Percentiles rank a stretch among this genome's conserved stretches.
Conservation (phyloP, 2,329 filamentous ascomycete species). For the Metarhizium album region DNA sequence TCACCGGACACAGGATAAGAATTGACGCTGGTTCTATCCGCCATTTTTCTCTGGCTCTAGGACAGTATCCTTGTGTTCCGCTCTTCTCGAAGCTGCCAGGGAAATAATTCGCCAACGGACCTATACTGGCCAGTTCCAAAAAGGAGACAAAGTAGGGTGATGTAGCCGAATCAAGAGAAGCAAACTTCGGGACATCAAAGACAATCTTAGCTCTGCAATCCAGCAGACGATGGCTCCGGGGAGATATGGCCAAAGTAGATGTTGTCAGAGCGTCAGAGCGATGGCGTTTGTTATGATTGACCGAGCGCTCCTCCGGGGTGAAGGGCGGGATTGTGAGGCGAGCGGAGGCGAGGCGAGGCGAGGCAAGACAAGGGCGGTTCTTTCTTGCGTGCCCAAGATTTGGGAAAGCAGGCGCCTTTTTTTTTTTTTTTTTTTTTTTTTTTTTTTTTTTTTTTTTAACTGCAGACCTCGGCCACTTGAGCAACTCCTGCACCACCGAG, state of each 20-base stretch:
- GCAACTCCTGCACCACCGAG: neutral
- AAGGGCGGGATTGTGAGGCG: too few species aligned
- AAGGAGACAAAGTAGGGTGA: neutral
- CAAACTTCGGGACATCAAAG: neutral
- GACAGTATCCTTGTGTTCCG: neutral
- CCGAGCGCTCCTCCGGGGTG: too few species aligned
- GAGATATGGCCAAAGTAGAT: neutral
- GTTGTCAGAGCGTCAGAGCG: neutral
- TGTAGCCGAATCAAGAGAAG: neutral
- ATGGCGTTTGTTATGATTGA: too few species aligned
- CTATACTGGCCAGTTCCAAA: neutral
- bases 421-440: too few species aligned
- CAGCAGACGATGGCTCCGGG: neutral
- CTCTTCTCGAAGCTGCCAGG: neutral
- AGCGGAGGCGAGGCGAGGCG: neutral
- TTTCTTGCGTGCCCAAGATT: neutral
- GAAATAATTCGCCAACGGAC: neutral
- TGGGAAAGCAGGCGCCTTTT: neutral
- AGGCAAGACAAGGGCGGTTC: neutral
- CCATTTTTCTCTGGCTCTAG: neutral
- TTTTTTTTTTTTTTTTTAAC: too few species aligned
- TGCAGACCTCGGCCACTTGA: neutral
- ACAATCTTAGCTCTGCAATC: neutral
- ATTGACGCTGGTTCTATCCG: neutral
- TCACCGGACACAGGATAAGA: neutral